Conservation (phyloP, 2,329 filamentous ascomycete genomes). For the Sarocladiaceae sp. region DNA sequence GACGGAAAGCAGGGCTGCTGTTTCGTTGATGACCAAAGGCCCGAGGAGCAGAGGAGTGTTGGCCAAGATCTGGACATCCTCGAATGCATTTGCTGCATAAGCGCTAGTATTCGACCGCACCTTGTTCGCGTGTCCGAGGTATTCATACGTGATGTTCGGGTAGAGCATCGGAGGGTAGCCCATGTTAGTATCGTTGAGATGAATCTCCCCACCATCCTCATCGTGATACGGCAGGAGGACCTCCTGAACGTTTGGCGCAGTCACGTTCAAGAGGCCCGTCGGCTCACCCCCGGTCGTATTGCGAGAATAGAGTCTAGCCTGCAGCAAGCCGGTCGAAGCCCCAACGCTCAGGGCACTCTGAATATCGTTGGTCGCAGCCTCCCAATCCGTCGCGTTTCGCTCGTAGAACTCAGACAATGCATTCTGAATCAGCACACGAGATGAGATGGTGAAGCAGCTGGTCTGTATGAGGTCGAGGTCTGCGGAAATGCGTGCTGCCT, state of each 20-base stretch:
- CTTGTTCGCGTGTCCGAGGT: conserved; percentile 34
- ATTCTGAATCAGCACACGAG: conserved; percentile 53
- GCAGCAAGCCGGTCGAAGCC: conserved; percentile 53
- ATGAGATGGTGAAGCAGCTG: conserved; percentile 64
- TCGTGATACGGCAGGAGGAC: conserved; percentile 55
- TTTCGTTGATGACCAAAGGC: conserved; percentile 64
- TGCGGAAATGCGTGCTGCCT: conserved; percentile 73
- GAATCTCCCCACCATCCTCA: conserved; percentile 50
- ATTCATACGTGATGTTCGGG: conserved; percentile 67
- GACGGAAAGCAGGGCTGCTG: conserved; percentile 71
- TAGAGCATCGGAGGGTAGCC: conserved; percentile 70
- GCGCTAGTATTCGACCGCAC: conserved; percentile 33
- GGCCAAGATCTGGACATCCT: conserved; percentile 41
- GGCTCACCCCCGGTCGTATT: conserved; percentile 50
- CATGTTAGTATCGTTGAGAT: conserved; percentile 53
- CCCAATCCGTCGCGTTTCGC: conserved; percentile 58
- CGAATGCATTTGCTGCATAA: conserved; percentile 42
- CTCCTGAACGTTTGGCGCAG: conserved; percentile 38
- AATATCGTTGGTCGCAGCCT: conserved; percentile 55
- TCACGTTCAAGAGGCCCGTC: conserved; percentile 58
- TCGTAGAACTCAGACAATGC: conserved; percentile 45
- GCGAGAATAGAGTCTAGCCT: conserved; percentile 66
- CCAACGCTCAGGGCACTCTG: conserved; percentile 61
- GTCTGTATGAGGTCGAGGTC: conserved; percentile 75
- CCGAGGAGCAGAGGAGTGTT: conserved; percentile 65